phyloP scores from a whole-genome alignment of 306 rosid genomes.

The Geum urbanum region DNA sequence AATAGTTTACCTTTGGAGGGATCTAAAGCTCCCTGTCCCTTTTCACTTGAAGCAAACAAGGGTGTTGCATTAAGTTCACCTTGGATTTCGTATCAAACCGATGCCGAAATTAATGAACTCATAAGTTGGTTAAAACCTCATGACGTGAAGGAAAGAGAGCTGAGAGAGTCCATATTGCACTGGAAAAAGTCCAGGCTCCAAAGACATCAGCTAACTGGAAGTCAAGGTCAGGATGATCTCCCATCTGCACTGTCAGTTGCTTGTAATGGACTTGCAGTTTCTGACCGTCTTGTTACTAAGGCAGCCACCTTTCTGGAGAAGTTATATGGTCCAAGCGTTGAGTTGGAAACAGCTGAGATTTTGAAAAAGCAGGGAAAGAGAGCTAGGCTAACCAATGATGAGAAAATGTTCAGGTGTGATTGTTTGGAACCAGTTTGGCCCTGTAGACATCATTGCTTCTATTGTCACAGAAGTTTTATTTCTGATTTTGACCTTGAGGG shows the following conservation, averaged over 20 bases:
- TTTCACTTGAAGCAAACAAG: slow-evolving; percentile 30
- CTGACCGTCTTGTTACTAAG: slow-evolving; percentile 57
- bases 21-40: slow-evolving; percentile 38
- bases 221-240: slow-evolving; percentile 42
- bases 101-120: slow-evolving; percentile 63
- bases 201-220: slow-evolving; percentile 34
- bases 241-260: slow-evolving; percentile 29
- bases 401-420: slow-evolving; percentile 71
- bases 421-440: slow-evolving; percentile 90
- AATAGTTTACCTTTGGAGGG: slow-evolving; percentile 31
- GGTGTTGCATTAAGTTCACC: slow-evolving; percentile 38
- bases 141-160: slow-evolving; percentile 70
- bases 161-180: slow-evolving; percentile 67
- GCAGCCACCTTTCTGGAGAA: slow-evolving; percentile 68
- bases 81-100: slow-evolving; percentile 71
- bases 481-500: slow-evolving; percentile 68
- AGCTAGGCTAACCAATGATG: slow-evolving; percentile 48
- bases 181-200: slow-evolving; percentile 65
- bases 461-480: slow-evolving; percentile 68
- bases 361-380: slow-evolving; percentile 49
- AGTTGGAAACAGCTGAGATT: slow-evolving; percentile 44
- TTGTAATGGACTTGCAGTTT: slow-evolving; percentile 28
- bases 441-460: slow-evolving; percentile 71
- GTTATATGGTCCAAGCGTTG: slow-evolving; percentile 61
- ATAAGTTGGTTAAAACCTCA: slow-evolving; percentile 58